Percentiles rank a stretch among this genome's conserved stretches.
These are phyloP conservation scores for Epichloe uncinata DNA, from an alignment of 2,329 filamentous ascomycete genomes.

Conservation along the genomic window DNA sequence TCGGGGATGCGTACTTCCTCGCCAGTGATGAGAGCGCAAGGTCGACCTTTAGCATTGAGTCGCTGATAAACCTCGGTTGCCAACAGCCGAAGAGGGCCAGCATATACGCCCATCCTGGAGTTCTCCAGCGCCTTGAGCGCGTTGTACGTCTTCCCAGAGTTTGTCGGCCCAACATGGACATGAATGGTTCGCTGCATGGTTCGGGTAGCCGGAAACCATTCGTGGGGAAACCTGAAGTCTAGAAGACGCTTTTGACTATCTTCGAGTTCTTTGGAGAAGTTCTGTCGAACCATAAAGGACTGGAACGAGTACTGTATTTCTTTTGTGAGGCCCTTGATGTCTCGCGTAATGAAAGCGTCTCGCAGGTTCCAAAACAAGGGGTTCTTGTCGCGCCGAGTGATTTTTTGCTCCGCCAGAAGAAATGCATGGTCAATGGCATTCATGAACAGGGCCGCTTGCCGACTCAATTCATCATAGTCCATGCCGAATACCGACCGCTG, in stretches of 20 bases:
- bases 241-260: constrained; percentile 51
- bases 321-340: constrained; percentile 34
- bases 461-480: constrained; percentile 27
- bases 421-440: constrained; percentile 31
- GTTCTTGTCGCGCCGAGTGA: constrained; percentile 29
- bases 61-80: constrained; percentile 94
- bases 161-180: constrained; percentile 90
- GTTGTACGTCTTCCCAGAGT: constrained; percentile 95
- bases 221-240: constrained; percentile 78
- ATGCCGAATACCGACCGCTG: constrained; percentile 15
- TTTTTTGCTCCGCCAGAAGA: constrained; percentile 25
- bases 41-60: constrained; percentile 61
- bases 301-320: constrained; percentile 58
- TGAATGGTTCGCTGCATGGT: constrained; percentile 71
- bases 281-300: constrained; percentile 44
- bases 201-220: constrained; percentile 84
- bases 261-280: constrained; percentile 42
- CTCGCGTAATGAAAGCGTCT: constrained; percentile 42
- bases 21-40: constrained; percentile 75
- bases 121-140: constrained; percentile 74
- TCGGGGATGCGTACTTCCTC: constrained; percentile 69
- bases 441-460: constrained; percentile 32
- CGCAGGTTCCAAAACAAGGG: constrained; percentile 45
- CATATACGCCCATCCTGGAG: constrained; percentile 68
- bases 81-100: constrained; percentile 74